These are phyloP conservation scores for Colletotrichum tropicicola DNA, from an alignment of 2,329 filamentous ascomycete species.

Conservation along the genomic window DNA sequence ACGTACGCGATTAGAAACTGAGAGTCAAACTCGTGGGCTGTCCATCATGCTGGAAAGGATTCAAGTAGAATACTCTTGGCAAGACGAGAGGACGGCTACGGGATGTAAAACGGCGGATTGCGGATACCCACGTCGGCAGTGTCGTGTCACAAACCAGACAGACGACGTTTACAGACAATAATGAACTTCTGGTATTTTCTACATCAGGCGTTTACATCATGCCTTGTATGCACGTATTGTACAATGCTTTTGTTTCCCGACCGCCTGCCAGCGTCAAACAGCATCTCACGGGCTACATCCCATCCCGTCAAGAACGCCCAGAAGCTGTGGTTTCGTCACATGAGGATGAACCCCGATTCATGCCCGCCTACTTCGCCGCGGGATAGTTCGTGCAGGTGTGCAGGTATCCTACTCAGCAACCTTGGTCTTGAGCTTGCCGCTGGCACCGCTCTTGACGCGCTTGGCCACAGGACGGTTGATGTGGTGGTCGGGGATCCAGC, in stretches of 20 bases:
- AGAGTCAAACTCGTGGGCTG: no score
- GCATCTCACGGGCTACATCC: neutral
- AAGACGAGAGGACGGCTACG: no score
- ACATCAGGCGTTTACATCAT: neutral
- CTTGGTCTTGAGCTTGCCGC: constrained; percentile 46
- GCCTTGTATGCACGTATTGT: constrained; percentile 19
- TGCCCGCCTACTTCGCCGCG: constrained; percentile 7
- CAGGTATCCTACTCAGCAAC: constrained; percentile 18
- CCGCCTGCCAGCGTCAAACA: neutral
- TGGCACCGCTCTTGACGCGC: constrained; percentile 69
- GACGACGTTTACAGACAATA: neutral
- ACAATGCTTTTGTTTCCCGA: constrained; percentile 13
- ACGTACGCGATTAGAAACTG: no score
- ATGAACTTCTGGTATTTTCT: neutral
- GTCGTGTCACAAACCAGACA: neutral
- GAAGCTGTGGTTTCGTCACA: neutral
- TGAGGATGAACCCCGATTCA: neutral
- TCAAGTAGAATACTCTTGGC: no score
- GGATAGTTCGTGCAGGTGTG: neutral
- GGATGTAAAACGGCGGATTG: no score
- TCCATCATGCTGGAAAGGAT: no score
- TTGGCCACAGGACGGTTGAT: constrained; percentile 83
- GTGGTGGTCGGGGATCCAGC: constrained; percentile 92
- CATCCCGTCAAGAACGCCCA: neutral
- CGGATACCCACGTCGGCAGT: no score